Conservation (phyloP, 2,329 filamentous ascomycete species). For the Hypomyces rosellus region DNA sequence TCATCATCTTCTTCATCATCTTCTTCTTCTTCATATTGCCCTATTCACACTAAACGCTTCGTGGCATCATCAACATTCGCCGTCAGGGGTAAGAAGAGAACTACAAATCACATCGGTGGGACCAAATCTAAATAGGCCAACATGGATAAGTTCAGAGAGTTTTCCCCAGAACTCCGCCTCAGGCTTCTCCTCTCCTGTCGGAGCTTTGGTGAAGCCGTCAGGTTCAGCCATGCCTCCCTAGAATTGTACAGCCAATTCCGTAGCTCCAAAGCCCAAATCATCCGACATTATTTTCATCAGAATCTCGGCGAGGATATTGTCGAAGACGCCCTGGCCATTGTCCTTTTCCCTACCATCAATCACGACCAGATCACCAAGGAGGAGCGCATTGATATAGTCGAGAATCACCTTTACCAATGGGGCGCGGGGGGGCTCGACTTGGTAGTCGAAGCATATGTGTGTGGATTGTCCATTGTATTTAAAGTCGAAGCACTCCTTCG, state of each 20-base stretch:
- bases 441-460: too few relatives aligned
- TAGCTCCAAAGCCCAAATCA: neutral
- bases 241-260: neutral
- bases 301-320: neutral
- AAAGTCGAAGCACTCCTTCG: neutral
- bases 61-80: too few relatives aligned
- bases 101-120: too few relatives aligned
- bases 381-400: neutral
- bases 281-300: neutral
- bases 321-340: neutral
- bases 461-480: too few relatives aligned
- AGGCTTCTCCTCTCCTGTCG: neutral
- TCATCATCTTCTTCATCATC: too few relatives aligned
- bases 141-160: neutral
- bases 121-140: neutral
- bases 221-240: neutral
- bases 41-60: too few relatives aligned
- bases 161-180: neutral
- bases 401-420: neutral
- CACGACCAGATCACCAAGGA: neutral
- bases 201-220: neutral
- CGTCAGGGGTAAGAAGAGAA: too few relatives aligned
- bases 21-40: too few relatives aligned
- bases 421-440: neutral
- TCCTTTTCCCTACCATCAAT: neutral